Evolutionary conservation across 345 rosid genomes (phyloP).

Genomic region (Anacardium occidentale): DNA sequence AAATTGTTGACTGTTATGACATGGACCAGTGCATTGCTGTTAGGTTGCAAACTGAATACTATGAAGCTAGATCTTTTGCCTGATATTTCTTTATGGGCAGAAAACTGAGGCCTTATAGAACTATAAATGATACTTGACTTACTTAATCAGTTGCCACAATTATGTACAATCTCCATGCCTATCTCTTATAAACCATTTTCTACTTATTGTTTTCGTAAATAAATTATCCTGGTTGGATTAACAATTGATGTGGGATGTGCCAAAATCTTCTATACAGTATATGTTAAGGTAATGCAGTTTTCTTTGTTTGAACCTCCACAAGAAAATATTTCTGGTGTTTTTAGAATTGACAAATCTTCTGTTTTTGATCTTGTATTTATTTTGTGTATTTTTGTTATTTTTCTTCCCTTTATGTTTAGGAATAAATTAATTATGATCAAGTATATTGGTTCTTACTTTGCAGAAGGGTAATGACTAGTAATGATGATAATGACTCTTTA

Average conservation of each 20-base stretch:
- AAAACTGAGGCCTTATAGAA: not conserved
- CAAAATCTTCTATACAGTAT: not conserved
- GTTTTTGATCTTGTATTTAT: not conserved
- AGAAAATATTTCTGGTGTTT: not conserved
- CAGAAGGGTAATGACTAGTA: conserved; percentile 56
- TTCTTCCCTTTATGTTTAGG: not conserved
- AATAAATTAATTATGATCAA: not conserved
- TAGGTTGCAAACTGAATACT: not conserved
- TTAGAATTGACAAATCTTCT: not conserved
- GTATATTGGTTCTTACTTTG: conserved; percentile 20
- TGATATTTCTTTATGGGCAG: not conserved
- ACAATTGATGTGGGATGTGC: not conserved
- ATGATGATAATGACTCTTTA: conserved; percentile 23
- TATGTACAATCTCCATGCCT: not conserved
- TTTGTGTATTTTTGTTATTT: not conserved
- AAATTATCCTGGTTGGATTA: not conserved
- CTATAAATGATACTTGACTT: not conserved
- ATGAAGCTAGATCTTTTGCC: not conserved
- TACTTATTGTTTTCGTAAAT: not conserved
- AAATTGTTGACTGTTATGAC: not conserved
- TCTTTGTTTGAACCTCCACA: not conserved
- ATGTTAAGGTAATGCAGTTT: not conserved
- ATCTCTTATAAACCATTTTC: not conserved
- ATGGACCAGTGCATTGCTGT: not conserved
- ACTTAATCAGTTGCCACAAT: not conserved